These are phyloP conservation scores for Blastosporella zonata DNA, from an alignment of 1,284 basidiomycete species.

Conservation along the genomic window DNA sequence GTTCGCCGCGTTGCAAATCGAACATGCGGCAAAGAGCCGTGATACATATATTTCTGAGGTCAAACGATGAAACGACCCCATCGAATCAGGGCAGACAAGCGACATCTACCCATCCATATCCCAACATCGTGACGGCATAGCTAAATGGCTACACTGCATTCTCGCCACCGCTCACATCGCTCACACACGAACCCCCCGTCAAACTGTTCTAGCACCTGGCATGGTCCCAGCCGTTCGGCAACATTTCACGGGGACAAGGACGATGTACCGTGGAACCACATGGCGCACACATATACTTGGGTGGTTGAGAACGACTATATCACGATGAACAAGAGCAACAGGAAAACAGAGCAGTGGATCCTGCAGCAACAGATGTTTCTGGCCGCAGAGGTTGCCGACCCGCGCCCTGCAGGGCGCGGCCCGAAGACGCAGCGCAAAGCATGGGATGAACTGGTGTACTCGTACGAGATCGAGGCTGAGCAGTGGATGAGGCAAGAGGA, in stretches of 20 bases:
- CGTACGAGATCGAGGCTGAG: slow-evolving; percentile 48
- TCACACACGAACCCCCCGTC: slow-evolving; percentile 12
- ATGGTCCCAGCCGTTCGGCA: slow-evolving; percentile 17
- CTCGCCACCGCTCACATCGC: slow-evolving; percentile 11
- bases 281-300: slow-evolving; percentile 52
- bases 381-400: slow-evolving; percentile 8
- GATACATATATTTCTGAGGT: slow-evolving; percentile 20
- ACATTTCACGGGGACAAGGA: slow-evolving; percentile 19
- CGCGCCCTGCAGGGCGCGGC: slow-evolving; percentile 22
- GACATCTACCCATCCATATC: neutral
- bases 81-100: slow-evolving; percentile 4
- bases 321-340: slow-evolving; percentile 39
- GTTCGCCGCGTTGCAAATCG: slow-evolving; percentile 23
- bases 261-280: slow-evolving; percentile 37
- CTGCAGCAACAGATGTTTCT: slow-evolving; percentile 50
- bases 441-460: slow-evolving; percentile 50
- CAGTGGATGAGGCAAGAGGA: slow-evolving; percentile 51
- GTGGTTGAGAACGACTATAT: slow-evolving; percentile 49
- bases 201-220: slow-evolving; percentile 6
- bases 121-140: neutral
- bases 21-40: slow-evolving; percentile 11
- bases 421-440: slow-evolving; percentile 31
- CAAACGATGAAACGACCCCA: slow-evolving; percentile 3
- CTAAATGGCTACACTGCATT: slow-evolving; percentile 13
- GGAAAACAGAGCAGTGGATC: slow-evolving; percentile 61